A percentile compares a stretch with the other conserved stretches of the same genome.
Conservation (phyloP, 257 asterid species). For the Schizonepeta tenuifolia region DNA sequence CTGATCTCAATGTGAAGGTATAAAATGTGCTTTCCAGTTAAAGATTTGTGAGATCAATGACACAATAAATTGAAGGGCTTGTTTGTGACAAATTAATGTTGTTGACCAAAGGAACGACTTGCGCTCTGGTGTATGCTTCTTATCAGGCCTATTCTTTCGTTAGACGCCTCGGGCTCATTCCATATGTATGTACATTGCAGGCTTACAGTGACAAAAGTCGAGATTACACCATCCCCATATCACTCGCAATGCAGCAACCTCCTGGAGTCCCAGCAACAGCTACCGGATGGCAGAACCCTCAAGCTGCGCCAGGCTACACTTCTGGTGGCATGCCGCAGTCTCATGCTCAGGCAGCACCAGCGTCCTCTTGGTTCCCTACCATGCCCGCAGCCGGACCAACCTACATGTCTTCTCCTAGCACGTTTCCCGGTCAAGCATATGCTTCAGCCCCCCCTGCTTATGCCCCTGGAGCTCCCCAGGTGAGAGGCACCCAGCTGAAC, state of each 20-base stretch:
- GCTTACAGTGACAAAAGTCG: constrained; percentile 86
- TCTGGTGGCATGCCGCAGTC: constrained; percentile 36
- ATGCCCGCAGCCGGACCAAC: constrained; percentile 40
- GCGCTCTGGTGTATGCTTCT: constrained; percentile 41
- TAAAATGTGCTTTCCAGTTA: constrained; percentile 48
- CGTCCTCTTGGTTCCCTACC: constrained; percentile 55
- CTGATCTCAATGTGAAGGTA: constrained; percentile 96
- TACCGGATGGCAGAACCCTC: constrained; percentile 53
- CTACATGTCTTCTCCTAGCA: constrained; percentile 42
- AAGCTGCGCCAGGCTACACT: constrained; percentile 43
- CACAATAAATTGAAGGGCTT: constrained; percentile 24
- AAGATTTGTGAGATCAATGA: constrained; percentile 29
- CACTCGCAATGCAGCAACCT: constrained; percentile 57
- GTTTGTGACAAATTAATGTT: constrained; percentile 23
- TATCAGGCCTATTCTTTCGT: constrained; percentile 16
- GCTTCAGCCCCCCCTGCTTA: constrained; percentile 49
- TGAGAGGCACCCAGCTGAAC: constrained; percentile 41
- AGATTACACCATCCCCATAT: constrained; percentile 68
- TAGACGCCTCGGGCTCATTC: constrained; percentile 24
- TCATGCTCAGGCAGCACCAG: constrained; percentile 41
- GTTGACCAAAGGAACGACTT: constrained; percentile 21
- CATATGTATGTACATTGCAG: constrained; percentile 37
- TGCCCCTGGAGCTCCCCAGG: constrained; percentile 42
- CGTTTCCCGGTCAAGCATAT: constrained; percentile 53
- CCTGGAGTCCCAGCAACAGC: constrained; percentile 38